Percentiles rank a stretch among this genome's conserved stretches.
Conservation (phyloP, 805 yeast species). For the Barnettozyma salicaria region DNA sequence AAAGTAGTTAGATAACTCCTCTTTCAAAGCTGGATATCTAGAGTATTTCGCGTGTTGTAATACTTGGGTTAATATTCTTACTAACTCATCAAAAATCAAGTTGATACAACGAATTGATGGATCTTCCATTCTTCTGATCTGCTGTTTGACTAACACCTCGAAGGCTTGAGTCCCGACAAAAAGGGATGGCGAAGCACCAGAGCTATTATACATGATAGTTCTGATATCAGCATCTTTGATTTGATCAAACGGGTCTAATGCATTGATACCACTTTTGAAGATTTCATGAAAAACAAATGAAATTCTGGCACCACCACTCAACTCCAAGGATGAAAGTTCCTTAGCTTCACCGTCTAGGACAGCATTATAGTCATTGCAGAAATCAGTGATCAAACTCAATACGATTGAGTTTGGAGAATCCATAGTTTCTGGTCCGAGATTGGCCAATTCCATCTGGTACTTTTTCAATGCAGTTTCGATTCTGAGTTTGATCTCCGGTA, state of each 20-base stretch:
- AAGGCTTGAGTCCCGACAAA: conserved; percentile 97
- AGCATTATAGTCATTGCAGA: conserved; percentile 84
- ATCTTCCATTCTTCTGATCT: conserved; percentile 89
- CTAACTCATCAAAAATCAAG: conserved; percentile 89
- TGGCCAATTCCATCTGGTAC: conserved; percentile 70
- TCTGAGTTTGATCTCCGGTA: conserved; percentile 90
- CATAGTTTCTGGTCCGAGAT: conserved; percentile 83
- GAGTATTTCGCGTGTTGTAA: conserved; percentile 74
- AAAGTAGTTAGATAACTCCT: conserved; percentile 73
- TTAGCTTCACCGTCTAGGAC: conserved; percentile 89
- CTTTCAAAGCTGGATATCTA: conserved; percentile 88
- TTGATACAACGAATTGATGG: conserved; percentile 86
- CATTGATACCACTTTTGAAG: conserved; percentile 83
- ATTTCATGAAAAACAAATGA: conserved; percentile 96
- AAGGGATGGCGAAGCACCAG: conserved; percentile 93
- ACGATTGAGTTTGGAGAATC: conserved; percentile 89
- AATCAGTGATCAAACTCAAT: conserved; percentile 84
- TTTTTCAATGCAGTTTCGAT: conserved; percentile 80
- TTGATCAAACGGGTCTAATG: conserved; percentile 94
- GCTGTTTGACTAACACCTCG: conserved; percentile 92
- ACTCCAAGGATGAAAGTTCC: conserved; percentile 82
- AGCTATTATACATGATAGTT: conserved; percentile 93
- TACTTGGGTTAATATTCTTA: conserved; percentile 81
- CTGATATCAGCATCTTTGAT: conserved; percentile 93
- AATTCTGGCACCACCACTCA: conserved; percentile 97